Percentiles rank a stretch among this genome's conserved stretches.
Conservation (phyloP, 2,329 filamentous ascomycete genomes). For the Aspergillus sp. region DNA sequence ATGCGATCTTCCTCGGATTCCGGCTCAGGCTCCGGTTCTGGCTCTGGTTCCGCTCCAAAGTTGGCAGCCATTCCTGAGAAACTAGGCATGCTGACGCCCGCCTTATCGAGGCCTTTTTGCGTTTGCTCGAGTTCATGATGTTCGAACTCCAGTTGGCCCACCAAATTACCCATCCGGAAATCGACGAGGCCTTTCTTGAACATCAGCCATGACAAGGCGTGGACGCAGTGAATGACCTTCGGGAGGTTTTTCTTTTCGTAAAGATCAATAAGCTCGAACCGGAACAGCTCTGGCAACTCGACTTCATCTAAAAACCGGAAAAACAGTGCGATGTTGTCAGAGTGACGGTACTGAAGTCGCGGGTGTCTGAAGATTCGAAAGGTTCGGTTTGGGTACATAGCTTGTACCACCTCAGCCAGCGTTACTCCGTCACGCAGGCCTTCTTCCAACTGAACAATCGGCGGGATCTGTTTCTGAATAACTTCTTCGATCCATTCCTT, state of each 20-base stretch:
- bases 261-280: slow-evolving; percentile 93
- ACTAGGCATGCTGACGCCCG: slow-evolving; percentile 93
- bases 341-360: slow-evolving; percentile 89
- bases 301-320: slow-evolving; percentile 91
- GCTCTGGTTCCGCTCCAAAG: slow-evolving; percentile 81
- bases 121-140: slow-evolving; percentile 96
- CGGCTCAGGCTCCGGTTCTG: slow-evolving; percentile 70
- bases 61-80: slow-evolving; percentile 97
- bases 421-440: slow-evolving; percentile 90
- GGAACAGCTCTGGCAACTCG: slow-evolving; percentile 89
- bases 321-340: slow-evolving; percentile 96
- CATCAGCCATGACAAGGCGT: slow-evolving; percentile 94
- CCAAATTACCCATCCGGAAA: slow-evolving; percentile 93
- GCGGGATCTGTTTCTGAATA: slow-evolving; percentile 79
- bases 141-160: slow-evolving; percentile 95
- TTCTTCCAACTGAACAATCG: slow-evolving; percentile 92
- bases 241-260: slow-evolving; percentile 99
- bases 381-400: slow-evolving; percentile 74
- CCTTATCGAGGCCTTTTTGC: slow-evolving; percentile 94
- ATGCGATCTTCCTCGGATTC: slow-evolving; percentile 91
- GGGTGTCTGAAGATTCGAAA: slow-evolving; percentile 82
- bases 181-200: slow-evolving; percentile 92
- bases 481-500: slow-evolving; percentile 99
- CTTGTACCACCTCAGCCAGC: slow-evolving; percentile 88
- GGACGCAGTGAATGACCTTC: slow-evolving; percentile 98